These are phyloP conservation scores for Pichia ethanolica DNA, from an alignment of 805 yeast genomes.

Conservation along the genomic window DNA sequence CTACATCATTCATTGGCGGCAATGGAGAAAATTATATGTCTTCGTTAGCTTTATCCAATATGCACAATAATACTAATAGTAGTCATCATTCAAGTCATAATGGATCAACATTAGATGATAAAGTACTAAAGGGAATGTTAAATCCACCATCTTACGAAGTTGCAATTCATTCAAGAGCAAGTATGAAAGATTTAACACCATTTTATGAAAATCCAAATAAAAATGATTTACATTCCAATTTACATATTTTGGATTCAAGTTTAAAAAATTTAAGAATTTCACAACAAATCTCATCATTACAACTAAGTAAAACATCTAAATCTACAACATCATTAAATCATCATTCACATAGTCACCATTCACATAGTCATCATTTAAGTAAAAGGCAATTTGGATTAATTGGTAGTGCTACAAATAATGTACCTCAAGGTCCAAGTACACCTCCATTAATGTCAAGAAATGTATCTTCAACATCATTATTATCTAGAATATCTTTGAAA, in stretches of 20 bases:
- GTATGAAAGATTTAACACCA: constrained; percentile 59
- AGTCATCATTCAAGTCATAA: not conserved
- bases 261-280: constrained; percentile 18
- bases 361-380: not conserved
- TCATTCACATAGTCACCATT: too few species aligned
- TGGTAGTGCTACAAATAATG: not conserved
- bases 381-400: not conserved
- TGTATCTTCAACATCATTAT: constrained; percentile 6
- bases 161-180: constrained; percentile 53
- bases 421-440: not conserved
- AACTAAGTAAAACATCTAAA: not conserved
- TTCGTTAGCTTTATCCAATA: not conserved
- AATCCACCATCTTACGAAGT: constrained; percentile 80
- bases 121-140: constrained; percentile 25
- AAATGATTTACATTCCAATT: constrained; percentile 16
- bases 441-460: constrained; percentile 11
- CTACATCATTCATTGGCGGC: constrained; percentile 35
- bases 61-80: not conserved
- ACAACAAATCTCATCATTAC: not conserved
- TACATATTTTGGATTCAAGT: constrained; percentile 27
- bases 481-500: not conserved
- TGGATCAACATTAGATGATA: not conserved
- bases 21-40: not conserved
- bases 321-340: not conserved
- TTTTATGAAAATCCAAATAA: constrained; percentile 43